Evolutionary conservation across 345 rosid species (phyloP).

Genomic region (Linum trigynum): DNA sequence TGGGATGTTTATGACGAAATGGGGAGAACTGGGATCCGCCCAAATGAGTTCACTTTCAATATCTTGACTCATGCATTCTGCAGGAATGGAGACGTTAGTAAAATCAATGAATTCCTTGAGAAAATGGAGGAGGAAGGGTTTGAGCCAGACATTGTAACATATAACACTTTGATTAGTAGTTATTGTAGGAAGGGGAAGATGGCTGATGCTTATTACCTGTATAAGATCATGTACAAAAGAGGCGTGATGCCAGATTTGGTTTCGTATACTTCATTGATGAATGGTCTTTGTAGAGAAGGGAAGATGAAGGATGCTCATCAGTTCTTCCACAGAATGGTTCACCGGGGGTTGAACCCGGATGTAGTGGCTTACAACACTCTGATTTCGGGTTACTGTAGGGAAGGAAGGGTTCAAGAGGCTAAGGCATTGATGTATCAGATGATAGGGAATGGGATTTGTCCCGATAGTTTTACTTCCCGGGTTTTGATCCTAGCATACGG

Average conservation of each 20-base stretch:
- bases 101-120: constrained; percentile 69
- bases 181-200: constrained; percentile 63
- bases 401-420: constrained; percentile 4
- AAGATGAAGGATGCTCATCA: constrained; percentile 74
- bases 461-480: neutral
- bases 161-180: constrained; percentile 67
- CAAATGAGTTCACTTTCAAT: constrained; percentile 66
- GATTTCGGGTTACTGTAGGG: neutral
- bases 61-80: constrained; percentile 69
- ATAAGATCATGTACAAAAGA: constrained; percentile 64
- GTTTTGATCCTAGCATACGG: neutral
- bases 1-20: constrained; percentile 69
- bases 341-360: constrained; percentile 45
- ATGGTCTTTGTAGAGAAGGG: constrained; percentile 76
- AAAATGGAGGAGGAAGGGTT: constrained; percentile 96
- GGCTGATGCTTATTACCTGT: constrained; percentile 69
- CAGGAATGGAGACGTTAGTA: constrained; percentile 29
- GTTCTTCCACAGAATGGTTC: constrained; percentile 60
- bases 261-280: constrained; percentile 60
- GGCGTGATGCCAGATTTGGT: constrained; percentile 69
- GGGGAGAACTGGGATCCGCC: constrained; percentile 48
- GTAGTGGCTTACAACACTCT: neutral
- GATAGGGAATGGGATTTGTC: neutral
- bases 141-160: constrained; percentile 80
- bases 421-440: neutral